A percentile compares a stretch with the other conserved stretches of the same genome.
These are phyloP conservation scores for Poa pratensis DNA, from an alignment of 176 grass and related monocot genomes.

Conservation along the genomic window DNA sequence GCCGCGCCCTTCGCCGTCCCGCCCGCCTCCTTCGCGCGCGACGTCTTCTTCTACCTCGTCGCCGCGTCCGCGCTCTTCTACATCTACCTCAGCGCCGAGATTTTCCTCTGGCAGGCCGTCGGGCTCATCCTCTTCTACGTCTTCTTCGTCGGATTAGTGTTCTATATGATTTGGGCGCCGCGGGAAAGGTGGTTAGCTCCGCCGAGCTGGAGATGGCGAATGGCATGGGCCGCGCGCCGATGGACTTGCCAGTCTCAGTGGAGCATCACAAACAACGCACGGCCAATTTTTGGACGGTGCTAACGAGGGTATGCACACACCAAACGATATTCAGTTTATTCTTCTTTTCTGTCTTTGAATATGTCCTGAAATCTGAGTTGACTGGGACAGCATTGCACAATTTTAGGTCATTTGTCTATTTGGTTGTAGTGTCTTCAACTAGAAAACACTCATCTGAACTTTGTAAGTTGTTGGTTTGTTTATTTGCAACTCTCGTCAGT, in stretches of 20 bases:
- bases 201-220: constrained; percentile 50
- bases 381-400: not conserved
- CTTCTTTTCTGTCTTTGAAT: not conserved
- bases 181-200: constrained; percentile 36
- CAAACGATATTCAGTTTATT: not conserved
- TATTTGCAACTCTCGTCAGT: constrained; percentile 11
- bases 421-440: not conserved
- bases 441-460: constrained; percentile 15
- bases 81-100: constrained; percentile 86
- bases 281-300: constrained; percentile 19
- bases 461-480: constrained; percentile 7
- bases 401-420: not conserved
- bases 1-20: constrained; percentile 74
- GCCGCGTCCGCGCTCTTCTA: constrained; percentile 74
- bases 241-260: constrained; percentile 41
- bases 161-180: constrained; percentile 76
- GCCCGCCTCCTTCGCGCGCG: constrained; percentile 63
- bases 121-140: constrained; percentile 79
- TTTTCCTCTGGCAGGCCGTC: constrained; percentile 90
- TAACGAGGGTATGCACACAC: constrained; percentile 61
- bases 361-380: constrained; percentile 14
- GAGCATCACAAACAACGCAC: constrained; percentile 26
- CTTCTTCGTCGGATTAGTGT: constrained; percentile 86
- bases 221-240: constrained; percentile 26
- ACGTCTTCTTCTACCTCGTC: constrained; percentile 88